These are phyloP conservation scores for Lithospermum erythrorhizon DNA, from an alignment of 257 asterid species.

Conservation along the genomic window DNA sequence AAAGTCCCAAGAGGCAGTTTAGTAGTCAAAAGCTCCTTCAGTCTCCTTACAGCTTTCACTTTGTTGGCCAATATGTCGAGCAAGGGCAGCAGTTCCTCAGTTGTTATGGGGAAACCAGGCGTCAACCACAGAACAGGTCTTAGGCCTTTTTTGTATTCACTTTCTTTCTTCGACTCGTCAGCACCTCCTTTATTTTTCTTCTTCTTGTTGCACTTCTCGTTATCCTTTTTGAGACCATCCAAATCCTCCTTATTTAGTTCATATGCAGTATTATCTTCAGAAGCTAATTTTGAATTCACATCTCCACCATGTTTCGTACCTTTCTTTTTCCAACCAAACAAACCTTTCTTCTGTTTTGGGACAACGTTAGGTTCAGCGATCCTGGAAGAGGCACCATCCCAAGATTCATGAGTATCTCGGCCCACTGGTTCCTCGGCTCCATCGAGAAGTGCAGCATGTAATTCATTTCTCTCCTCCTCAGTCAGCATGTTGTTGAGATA, in stretches of 20 bases:
- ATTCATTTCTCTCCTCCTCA: conserved; percentile 79
- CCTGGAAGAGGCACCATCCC: neutral
- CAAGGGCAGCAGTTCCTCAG: conserved; percentile 89
- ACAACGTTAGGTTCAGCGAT: conserved; percentile 51
- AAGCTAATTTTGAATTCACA: conserved; percentile 59
- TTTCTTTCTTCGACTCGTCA: conserved; percentile 30
- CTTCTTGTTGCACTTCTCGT: conserved; percentile 7
- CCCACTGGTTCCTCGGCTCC: conserved; percentile 65
- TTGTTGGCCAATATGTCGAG: conserved; percentile 47
- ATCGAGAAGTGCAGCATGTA: conserved; percentile 77
- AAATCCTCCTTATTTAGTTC: too few species aligned
- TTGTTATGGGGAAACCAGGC: conserved; percentile 85
- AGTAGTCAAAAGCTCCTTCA: conserved; percentile 91
- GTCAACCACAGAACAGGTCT: conserved; percentile 96
- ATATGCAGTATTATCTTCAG: conserved; percentile 38
- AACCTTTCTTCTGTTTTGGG: conserved; percentile 64
- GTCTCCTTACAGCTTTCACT: conserved; percentile 68
- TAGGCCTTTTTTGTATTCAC: conserved; percentile 83
- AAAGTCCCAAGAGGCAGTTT: conserved; percentile 85
- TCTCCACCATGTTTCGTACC: conserved; percentile 63
- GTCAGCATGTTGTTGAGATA: conserved; percentile 43
- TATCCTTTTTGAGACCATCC: too few species aligned
- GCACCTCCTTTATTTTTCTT: conserved; percentile 63
- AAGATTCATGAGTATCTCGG: conserved; percentile 58
- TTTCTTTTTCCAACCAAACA: conserved; percentile 85